Conservation (phyloP, 2,329 filamentous ascomycete species). For the Colletotrichum karsti region DNA sequence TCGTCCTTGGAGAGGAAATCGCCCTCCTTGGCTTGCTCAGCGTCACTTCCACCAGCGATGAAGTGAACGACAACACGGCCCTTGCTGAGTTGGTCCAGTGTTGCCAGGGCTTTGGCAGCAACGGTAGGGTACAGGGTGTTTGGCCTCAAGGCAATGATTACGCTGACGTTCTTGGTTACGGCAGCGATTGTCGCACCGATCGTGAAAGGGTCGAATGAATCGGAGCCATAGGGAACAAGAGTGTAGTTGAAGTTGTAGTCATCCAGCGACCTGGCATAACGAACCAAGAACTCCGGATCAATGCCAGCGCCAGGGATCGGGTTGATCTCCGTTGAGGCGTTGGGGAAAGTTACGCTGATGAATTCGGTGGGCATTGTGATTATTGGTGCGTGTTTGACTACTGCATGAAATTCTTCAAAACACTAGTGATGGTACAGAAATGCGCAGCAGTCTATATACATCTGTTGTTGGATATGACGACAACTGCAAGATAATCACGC, state of each 20-base stretch:
- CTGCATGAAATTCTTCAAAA: background rate
- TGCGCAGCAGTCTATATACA: constrained; percentile 21
- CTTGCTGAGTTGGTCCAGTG: constrained; percentile 65
- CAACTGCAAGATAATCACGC: constrained; percentile 35
- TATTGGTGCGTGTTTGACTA: background rate
- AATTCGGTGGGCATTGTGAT: constrained; percentile 60
- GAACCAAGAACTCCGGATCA: constrained; percentile 63
- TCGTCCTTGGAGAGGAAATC: constrained; percentile 67
- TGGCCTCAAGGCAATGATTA: constrained; percentile 69
- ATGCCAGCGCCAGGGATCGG: constrained; percentile 60
- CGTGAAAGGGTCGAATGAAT: constrained; percentile 65
- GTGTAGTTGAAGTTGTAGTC: constrained; percentile 71
- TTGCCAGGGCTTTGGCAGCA: constrained; percentile 68
- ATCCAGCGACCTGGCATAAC: constrained; percentile 65
- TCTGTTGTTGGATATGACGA: constrained; percentile 29
- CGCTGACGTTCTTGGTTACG: constrained; percentile 65
- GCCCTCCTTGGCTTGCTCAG: constrained; percentile 67
- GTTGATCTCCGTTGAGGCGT: constrained; percentile 62
- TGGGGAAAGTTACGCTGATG: constrained; percentile 66
- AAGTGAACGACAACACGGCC: constrained; percentile 70
- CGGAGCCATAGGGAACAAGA: constrained; percentile 66
- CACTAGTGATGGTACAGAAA: background rate
- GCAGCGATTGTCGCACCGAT: constrained; percentile 65
- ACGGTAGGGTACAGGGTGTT: constrained; percentile 71
- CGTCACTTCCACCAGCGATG: constrained; percentile 69